Evolutionary conservation across 2,329 filamentous ascomycete genomes (phyloP), one percentile per base, ranked within the genome.

Genomic region (Colletotrichum scovillei): DNA sequence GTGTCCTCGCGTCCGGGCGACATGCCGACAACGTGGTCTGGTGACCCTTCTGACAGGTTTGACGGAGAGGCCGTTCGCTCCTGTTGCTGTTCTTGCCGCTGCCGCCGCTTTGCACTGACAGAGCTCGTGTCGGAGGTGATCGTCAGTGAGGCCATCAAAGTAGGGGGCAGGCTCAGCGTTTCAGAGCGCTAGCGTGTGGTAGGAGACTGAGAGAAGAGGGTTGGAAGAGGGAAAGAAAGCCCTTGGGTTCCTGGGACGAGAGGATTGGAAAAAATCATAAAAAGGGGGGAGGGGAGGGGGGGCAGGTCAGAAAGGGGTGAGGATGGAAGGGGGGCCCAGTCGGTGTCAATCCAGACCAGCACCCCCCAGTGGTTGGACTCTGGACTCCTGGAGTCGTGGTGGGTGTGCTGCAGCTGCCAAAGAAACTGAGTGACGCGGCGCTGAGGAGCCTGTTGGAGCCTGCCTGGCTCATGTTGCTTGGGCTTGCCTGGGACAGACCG

Each of bases 151-250:
- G 74, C 42, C 68, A 76, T 69, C 72, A 71, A 63, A 65, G 74
- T 69, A 74, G 72, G 74, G 64, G 74, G 75, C 52, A 62, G 52
- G 56, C 30, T 69, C 67, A 67, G 70, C 67, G 76, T 77, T 77
- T 77, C 76, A 77, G 69, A 63, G 63, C 49, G 63, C 67, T 70
- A 69, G 64, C 58, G 66, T 60, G 53, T 71, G 69, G 64, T 72
- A 67, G 67, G 71, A 69, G 35, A 38, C 58, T 67, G 58, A 65
- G n/a, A 55, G 55, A 56, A 63, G 66, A 63, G 38, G 59, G 67
- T 63, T 62, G 26, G 14, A 26, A 73, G 65, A 60, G 11, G 63
- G 53, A 14, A 49, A 63, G 19, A 63, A 12, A 8, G 4, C 30
- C 46, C 30, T 72, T 52, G 28, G 56, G 49, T 68, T 68, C 57